Conservation (phyloP, 192 early-diverging fungal genomes). For the Chytriomyces confervae region DNA sequence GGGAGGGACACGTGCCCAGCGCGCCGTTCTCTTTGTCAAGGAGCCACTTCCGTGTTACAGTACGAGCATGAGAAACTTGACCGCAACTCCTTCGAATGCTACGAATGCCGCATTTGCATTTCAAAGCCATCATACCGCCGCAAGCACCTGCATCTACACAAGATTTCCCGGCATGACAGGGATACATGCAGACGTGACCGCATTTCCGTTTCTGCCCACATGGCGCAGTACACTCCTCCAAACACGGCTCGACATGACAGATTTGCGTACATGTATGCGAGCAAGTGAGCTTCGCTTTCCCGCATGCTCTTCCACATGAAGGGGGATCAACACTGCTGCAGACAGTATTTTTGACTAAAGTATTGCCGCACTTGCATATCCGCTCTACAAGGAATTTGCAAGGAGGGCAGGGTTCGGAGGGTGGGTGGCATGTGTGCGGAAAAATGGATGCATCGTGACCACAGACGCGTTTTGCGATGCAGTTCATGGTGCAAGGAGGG, state of each 20-base stretch:
- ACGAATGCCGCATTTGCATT: slow-evolving; percentile 3
- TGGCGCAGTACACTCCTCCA: not conserved
- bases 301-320: slow-evolving; percentile 10
- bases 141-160: slow-evolving; percentile 5
- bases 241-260: slow-evolving; percentile 13
- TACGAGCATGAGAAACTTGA: not conserved
- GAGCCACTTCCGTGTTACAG: not conserved
- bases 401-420: slow-evolving; percentile 8
- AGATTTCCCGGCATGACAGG: slow-evolving; percentile 2
- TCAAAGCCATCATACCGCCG: not conserved
- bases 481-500: slow-evolving; percentile 1
- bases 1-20: not conserved
- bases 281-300: not conserved
- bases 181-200: not conserved
- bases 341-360: not conserved
- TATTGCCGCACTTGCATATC: slow-evolving; percentile 19
- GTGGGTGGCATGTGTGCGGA: slow-evolving; percentile 6
- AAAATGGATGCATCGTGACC: not conserved
- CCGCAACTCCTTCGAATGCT: not conserved
- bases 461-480: not conserved
- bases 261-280: slow-evolving; percentile 6
- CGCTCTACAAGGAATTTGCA: slow-evolving; percentile 1
- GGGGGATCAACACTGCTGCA: slow-evolving; percentile 1
- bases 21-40: not conserved
- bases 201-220: slow-evolving; percentile 4